Percentiles rank a stretch among this genome's conserved stretches.
phyloP scores from a whole-genome alignment of 2,329 filamentous ascomycete species.

The Sporothrix phasma region DNA sequence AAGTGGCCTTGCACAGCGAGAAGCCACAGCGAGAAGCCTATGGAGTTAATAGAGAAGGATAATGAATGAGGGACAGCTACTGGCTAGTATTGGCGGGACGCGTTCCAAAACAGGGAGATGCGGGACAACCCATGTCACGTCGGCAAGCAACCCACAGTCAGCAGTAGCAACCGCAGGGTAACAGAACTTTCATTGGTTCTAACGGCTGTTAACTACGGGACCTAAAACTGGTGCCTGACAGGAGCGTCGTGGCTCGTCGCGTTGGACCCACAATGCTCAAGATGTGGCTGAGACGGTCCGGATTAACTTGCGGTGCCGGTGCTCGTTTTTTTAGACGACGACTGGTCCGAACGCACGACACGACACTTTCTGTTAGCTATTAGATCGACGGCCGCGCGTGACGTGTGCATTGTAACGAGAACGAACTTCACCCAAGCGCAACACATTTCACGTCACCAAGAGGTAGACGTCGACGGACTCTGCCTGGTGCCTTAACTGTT shows the following conservation, averaged over 20 bases:
- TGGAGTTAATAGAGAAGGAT: too few relatives aligned
- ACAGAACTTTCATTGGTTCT: slow-evolving; percentile 40
- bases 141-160: slow-evolving; percentile 28
- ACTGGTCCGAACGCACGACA: background rate
- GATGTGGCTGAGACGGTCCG: slow-evolving; percentile 9
- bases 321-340: background rate
- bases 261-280: background rate
- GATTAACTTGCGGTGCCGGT: slow-evolving; percentile 5
- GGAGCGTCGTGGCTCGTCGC: slow-evolving; percentile 7
- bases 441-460: background rate
- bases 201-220: background rate
- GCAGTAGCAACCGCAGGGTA: slow-evolving; percentile 49
- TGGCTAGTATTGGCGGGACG: slow-evolving; percentile 7
- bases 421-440: background rate
- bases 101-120: slow-evolving; percentile 12
- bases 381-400: background rate
- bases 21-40: too few relatives aligned
- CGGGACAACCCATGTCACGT: background rate
- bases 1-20: too few relatives aligned
- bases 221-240: background rate
- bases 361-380: background rate
- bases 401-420: background rate
- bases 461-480: background rate
- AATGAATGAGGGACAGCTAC: background rate
- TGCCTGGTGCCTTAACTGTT: background rate